Conservation (phyloP, 2,329 filamentous ascomycete species). For the Aspergillus pseudonomiae region DNA sequence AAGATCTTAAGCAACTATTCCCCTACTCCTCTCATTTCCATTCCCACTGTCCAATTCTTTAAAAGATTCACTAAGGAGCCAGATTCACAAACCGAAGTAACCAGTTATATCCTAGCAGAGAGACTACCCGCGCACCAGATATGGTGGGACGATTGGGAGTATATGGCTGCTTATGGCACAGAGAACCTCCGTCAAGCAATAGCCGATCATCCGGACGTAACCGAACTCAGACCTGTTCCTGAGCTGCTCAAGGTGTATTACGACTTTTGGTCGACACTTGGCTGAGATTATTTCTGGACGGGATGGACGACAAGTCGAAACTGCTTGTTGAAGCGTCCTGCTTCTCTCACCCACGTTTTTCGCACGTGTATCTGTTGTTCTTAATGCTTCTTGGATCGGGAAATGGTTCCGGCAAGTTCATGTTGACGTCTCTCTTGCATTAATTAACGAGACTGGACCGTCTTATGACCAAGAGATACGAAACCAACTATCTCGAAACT, state of each 20-base stretch:
- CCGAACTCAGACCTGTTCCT: conserved; percentile 1
- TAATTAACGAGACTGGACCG: rapidly evolving
- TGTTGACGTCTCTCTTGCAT: not conserved
- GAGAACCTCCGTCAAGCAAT: conserved; percentile 12
- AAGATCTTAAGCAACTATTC: conserved; percentile 3
- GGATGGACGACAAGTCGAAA: not conserved
- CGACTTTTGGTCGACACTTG: conserved; percentile 4
- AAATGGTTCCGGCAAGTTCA: not conserved
- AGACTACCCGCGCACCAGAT: not conserved
- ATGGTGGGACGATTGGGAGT: conserved; percentile 10
- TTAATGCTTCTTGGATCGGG: no score
- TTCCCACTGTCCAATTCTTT: conserved; percentile 7
- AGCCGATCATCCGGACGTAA: conserved; percentile 5
- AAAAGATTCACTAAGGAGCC: not conserved
- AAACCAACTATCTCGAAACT: not conserved
- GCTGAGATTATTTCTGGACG: not conserved
- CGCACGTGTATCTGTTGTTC: rapidly evolving
- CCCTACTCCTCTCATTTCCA: not conserved
- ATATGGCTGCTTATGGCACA: conserved; percentile 7
- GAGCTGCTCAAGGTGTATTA: conserved; percentile 13
- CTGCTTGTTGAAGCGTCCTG: not conserved
- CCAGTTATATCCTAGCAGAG: conserved; percentile 1
- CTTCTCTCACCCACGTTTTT: not conserved
- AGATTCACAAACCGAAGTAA: conserved; percentile 1
- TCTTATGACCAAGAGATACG: not conserved